Conservation (phyloP, 2,329 filamentous ascomycete species). For the Epichloe sibirici region DNA sequence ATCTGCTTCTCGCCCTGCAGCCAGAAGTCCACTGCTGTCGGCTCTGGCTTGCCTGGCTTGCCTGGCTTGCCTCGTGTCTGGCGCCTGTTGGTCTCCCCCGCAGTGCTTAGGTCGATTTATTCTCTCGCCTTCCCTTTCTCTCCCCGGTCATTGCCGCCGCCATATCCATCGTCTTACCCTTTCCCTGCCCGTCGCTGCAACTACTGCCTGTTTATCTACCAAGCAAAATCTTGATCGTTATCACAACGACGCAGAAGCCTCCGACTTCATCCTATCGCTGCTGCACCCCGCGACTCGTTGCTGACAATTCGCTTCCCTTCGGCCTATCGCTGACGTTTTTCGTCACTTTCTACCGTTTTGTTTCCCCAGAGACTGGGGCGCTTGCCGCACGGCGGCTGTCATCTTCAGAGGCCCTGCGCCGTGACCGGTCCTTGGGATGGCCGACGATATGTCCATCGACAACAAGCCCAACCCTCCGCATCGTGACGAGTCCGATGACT, state of each 20-base stretch:
- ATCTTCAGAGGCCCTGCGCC: slow-evolving; percentile 20
- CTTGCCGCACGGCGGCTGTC: slow-evolving; percentile 26
- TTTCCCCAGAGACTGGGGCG: slow-evolving; percentile 18
- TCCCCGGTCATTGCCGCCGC: slow-evolving; percentile 11
- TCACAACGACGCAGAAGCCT: slow-evolving; percentile 6
- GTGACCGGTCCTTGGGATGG: slow-evolving; percentile 36
- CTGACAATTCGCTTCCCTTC: background rate
- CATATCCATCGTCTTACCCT: slow-evolving; percentile 11
- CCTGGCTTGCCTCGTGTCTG: background rate
- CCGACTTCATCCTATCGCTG: slow-evolving; percentile 6
- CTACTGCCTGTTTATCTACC: slow-evolving; percentile 5
- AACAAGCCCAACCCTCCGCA: slow-evolving; percentile 23
- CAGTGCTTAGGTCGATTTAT: slow-evolving; percentile 6
- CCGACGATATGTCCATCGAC: slow-evolving; percentile 56
- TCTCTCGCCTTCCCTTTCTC: background rate
- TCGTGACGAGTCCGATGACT: slow-evolving; percentile 50
- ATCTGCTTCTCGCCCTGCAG: slow-evolving; percentile 1
- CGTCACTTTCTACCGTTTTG: slow-evolving; percentile 20
- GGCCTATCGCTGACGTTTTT: background rate
- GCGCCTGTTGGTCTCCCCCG: background rate
- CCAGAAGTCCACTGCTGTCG: background rate
- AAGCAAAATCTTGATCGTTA: slow-evolving; percentile 8
- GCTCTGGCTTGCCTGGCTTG: background rate
- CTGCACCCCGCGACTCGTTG: background rate
- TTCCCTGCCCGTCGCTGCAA: slow-evolving; percentile 9